Percentiles rank a stretch among this genome's conserved stretches.
Evolutionary conservation across 2,329 filamentous ascomycete species (phyloP).

Genomic region (Talaromyces islandicus): DNA sequence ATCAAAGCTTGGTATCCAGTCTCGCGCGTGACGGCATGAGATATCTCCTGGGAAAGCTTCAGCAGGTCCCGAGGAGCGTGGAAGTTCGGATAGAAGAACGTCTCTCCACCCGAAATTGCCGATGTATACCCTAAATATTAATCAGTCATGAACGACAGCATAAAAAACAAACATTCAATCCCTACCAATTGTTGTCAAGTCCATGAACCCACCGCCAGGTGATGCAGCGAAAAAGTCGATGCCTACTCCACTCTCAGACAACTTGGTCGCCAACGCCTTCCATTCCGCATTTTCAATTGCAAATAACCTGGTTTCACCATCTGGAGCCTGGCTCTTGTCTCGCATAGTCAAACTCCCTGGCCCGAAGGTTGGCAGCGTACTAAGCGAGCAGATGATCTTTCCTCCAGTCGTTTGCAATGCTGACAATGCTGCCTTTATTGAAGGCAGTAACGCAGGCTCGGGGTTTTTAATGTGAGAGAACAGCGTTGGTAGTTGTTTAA

Average conservation of each 20-base stretch:
- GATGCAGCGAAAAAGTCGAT: constrained; percentile 93
- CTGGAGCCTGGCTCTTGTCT: constrained; percentile 79
- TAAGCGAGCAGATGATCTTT: constrained; percentile 82
- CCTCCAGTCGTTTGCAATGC: constrained; percentile 82
- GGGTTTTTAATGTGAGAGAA: constrained; percentile 86
- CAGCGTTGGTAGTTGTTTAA: constrained; percentile 74
- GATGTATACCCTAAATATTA: constrained; percentile 63
- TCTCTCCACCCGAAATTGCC: constrained; percentile 86
- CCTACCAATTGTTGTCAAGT: constrained; percentile 83
- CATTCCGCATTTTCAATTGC: constrained; percentile 84
- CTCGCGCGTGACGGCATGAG: constrained; percentile 78
- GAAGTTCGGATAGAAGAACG: constrained; percentile 96
- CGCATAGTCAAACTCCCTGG: constrained; percentile 78
- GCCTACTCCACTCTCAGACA: constrained; percentile 81
- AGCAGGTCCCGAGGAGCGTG: constrained; percentile 77
- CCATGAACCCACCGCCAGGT: constrained; percentile 82
- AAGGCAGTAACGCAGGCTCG: constrained; percentile 79
- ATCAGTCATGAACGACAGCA: background rate
- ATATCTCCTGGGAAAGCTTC: constrained; percentile 78
- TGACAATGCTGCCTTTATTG: constrained; percentile 75
- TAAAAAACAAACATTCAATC: constrained; percentile 5
- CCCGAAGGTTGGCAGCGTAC: constrained; percentile 85
- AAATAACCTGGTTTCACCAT: constrained; percentile 87
- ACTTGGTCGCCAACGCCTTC: constrained; percentile 78
- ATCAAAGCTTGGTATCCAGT: constrained; percentile 94